phyloP scores from a whole-genome alignment of 163 green algal genomes.

The Coccomyxa subellipsoidea region DNA sequence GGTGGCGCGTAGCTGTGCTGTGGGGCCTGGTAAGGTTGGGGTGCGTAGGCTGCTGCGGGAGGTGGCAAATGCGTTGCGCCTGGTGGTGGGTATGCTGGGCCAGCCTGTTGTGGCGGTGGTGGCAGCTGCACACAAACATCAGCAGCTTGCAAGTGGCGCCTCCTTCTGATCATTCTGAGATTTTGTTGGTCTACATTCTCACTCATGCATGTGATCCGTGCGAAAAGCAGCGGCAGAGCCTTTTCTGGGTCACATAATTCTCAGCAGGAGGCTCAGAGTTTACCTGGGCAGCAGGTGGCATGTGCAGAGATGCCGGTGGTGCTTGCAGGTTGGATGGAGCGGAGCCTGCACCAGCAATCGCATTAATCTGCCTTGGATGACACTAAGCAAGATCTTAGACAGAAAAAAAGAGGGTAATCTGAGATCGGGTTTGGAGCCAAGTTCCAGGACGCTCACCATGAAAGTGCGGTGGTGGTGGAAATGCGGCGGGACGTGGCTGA shows the following conservation, averaged over 20 bases:
- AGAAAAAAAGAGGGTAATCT: too few species aligned
- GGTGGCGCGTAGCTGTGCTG: not conserved
- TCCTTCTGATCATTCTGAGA: not conserved
- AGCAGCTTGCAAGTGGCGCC: not conserved
- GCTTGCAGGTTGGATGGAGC: not conserved
- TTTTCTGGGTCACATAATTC: not conserved
- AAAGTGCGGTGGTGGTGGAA: not conserved
- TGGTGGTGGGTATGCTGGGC: not conserved
- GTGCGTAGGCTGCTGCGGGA: not conserved
- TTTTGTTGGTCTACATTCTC: not conserved
- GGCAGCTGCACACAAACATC: constrained; percentile 1
- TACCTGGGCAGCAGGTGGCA: not conserved
- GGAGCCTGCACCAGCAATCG: not conserved
- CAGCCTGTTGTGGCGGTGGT: not conserved
- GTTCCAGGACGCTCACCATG: not conserved
- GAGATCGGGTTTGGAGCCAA: too few species aligned
- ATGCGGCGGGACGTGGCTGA: not conserved
- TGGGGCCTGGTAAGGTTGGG: not conserved
- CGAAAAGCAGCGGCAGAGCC: not conserved
- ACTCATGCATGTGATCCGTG: not conserved
- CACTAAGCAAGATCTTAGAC: too few species aligned
- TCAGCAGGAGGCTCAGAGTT: not conserved
- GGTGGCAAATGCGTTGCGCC: not conserved
- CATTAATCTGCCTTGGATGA: too few species aligned
- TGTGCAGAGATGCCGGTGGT: not conserved